Evolutionary conservation across 2,329 filamentous ascomycete species (phyloP), one percentile per base, ranked within the genome.

Genomic region (Diaporthe humulicola): DNA sequence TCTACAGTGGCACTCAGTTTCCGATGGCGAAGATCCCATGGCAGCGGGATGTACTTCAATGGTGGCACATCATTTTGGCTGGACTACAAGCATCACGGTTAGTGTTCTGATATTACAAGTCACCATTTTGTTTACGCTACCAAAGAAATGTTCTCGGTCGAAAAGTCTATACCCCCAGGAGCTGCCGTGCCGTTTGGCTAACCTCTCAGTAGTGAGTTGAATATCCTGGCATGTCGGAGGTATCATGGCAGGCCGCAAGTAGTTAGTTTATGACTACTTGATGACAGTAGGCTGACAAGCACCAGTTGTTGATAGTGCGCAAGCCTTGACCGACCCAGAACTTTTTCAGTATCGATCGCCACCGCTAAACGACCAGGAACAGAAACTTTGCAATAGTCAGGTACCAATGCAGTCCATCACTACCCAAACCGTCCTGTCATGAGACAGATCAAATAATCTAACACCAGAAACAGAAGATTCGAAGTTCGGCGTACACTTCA

Each of bases 1-100:
- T 52, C 28, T 67, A 10, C 19, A 0, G 0, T 8, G 61, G 61
- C 1, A 15, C 25, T 19, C 36, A 52, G 57, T 15, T 15, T 2
- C 30, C 70, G 1, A 45, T 76, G 3, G 75, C 76, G 10, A 48
- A 73, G 4, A 73, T 76, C 28, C 77, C 77, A 60, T 77, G 77
- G 77, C 75, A 77, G 40, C 15, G 71, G 2, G 77, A 77, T 5
- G 77, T 78, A 1, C n/a, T 74, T 30, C 67, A 73, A 48, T 78
- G 76, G 77, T 66, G 66, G 36, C 25, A 56, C 9, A 72, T 72
- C 0, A 52, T 28, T 28, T 30, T 75, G 54, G 69, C 77, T 10
- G 3, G 4, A 7, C 17, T 66, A 1, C 77, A 78, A 61, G 8
- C 45, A 40, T 52, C 45, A 28, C 6, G 64, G 61, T 67, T 12